Conservation (phyloP, 208 protist species). For the Porcisia deanei region DNA sequence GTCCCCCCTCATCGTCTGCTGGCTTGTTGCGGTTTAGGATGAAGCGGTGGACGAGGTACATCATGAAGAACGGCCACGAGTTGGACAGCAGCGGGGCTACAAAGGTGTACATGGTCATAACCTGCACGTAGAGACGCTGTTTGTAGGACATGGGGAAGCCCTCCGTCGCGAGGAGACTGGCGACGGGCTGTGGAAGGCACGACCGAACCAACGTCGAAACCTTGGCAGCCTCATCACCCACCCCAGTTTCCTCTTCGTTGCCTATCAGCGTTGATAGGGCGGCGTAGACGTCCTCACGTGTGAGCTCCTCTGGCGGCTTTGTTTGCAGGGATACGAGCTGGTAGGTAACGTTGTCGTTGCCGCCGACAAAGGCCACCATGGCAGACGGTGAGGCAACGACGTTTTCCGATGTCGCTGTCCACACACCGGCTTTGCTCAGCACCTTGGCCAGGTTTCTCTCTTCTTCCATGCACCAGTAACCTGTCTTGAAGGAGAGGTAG, state of each 20-base stretch:
- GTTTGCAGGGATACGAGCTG: constrained; percentile 27
- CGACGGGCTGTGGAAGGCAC: constrained; percentile 28
- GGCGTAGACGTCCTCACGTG: constrained; percentile 32
- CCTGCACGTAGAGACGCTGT: constrained; percentile 54
- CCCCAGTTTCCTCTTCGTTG: constrained; percentile 4
- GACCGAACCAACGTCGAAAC: constrained; percentile 5
- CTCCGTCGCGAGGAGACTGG: constrained; percentile 35
- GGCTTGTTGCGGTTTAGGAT: constrained; percentile 42
- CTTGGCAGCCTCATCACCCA: not conserved
- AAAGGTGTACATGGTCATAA: constrained; percentile 40
- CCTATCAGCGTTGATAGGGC: constrained; percentile 34
- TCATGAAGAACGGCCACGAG: constrained; percentile 68
- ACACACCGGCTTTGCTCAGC: constrained; percentile 26
- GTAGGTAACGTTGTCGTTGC: constrained; percentile 58
- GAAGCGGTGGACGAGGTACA: constrained; percentile 71
- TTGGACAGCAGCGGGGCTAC: constrained; percentile 46
- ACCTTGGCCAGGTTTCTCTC: constrained; percentile 30
- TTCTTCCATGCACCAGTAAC: constrained; percentile 70
- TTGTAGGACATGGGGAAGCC: constrained; percentile 57
- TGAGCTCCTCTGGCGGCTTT: constrained; percentile 35
- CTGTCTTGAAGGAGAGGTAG: constrained; percentile 65
- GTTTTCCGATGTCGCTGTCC: constrained; percentile 24
- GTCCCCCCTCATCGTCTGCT: constrained; percentile 14
- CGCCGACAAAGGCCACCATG: constrained; percentile 57
- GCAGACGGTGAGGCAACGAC: constrained; percentile 18